Evolutionary conservation across 352 stramenopile genomes (phyloP), one percentile per base, ranked within the genome.

Genomic region (Phytophthora hibernalis): DNA sequence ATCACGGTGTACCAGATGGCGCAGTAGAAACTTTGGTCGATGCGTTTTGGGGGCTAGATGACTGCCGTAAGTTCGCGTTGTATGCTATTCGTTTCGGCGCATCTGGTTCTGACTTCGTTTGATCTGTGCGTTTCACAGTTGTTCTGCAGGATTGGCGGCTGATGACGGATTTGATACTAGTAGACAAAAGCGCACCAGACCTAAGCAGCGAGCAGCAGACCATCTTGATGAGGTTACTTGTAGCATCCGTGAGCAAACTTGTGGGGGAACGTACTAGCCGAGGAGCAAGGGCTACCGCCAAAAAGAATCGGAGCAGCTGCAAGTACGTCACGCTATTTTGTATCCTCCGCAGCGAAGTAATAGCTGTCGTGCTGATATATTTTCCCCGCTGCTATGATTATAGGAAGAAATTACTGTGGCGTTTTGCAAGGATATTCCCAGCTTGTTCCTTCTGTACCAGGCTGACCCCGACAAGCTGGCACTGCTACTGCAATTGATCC

Each of bases 381-480:
- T 40, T 37, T 52, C 12, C 37, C 13, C 38, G 13, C 18, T 65
- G 16, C 20, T 30, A 20, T 47, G 30, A 61, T 47, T 57, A 16
- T 24, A 92, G 83, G 81, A 92, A 54, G 88, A 94, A 56, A 87
- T 95, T 26, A 89, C 84, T 13, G 74, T 91, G 16, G 76, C 79
- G 28, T 95, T 93, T 42, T 95, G 82, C 70, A 89, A 89, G 33
- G 89, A 95, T 60, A 80, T 96, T 26, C 87, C 89, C 15, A 87
- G 66, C 11, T 65, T 96, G 54, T 80, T 96, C 10, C 64, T 88
- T 37, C 65, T 82, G 24, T 95, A 91, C 33, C 87, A 96, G 59
- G 84, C 87, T 0, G 89, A 96, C 47, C 70, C 79, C 2, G 86
- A 93, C 54, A 96, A 96, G 38, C 51, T 96, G 18, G 79, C 71